phyloP scores from a whole-genome alignment of 768 basidiomycete genomes.

The Mycena kentingensis region DNA sequence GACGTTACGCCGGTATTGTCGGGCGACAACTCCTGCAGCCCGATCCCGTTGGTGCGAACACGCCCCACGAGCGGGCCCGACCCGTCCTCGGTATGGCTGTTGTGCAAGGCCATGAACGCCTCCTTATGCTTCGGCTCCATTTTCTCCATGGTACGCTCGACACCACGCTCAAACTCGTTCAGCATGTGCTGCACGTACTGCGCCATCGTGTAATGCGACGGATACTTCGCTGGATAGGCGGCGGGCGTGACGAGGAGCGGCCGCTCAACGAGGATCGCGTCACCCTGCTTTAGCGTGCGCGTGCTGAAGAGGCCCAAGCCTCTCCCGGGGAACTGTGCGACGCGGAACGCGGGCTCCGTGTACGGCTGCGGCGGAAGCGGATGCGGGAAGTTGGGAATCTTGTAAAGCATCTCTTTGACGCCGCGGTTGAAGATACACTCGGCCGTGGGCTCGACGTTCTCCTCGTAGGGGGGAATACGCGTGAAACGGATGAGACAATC shows the following conservation, averaged over 20 bases:
- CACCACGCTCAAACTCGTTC: not conserved
- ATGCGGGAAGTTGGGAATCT: not conserved
- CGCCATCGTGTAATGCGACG: not conserved
- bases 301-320: not conserved
- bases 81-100: conserved; percentile 30
- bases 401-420: conserved; percentile 4
- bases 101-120: conserved; percentile 29
- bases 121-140: conserved; percentile 24
- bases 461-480: too few species aligned
- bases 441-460: not conserved
- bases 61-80: conserved; percentile 32
- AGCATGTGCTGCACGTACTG: not conserved
- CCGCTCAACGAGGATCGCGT: not conserved
- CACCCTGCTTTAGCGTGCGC: not conserved
- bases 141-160: too few species aligned
- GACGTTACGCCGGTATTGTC: not conserved
- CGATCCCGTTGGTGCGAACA: conserved; percentile 29
- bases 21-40: not conserved
- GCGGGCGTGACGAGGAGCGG: not conserved
- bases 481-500: too few species aligned
- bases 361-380: not conserved
- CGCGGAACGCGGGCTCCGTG: not conserved
- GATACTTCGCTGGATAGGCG: not conserved
- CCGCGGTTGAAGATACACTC: conserved; percentile 9
- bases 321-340: not conserved